These are phyloP conservation scores for Pyrenochaeta sp. DNA, from an alignment of 2,329 filamentous ascomycete species.

Conservation along the genomic window DNA sequence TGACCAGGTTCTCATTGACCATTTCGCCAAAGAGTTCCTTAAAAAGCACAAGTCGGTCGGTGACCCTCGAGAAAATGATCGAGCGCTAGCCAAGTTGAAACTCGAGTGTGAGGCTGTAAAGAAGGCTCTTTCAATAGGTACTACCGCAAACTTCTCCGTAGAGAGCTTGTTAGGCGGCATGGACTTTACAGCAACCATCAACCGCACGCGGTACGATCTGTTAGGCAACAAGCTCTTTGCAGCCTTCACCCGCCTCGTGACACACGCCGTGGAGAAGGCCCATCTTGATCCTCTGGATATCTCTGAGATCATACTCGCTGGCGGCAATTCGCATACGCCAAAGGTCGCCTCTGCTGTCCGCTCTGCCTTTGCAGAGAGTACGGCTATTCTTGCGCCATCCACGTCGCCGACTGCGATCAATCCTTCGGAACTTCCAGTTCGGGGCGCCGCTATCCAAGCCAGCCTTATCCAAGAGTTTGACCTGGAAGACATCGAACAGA, in stretches of 20 bases:
- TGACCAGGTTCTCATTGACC: constrained; percentile 90
- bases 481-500: constrained; percentile 91
- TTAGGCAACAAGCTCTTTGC: constrained; percentile 85
- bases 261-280: constrained; percentile 89
- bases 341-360: constrained; percentile 85
- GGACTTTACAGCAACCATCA: constrained; percentile 91
- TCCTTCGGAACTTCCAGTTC: constrained; percentile 87
- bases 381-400: constrained; percentile 81
- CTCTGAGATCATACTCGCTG: constrained; percentile 91
- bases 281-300: constrained; percentile 90
- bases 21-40: constrained; percentile 98
- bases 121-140: constrained; percentile 88
- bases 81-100: constrained; percentile 89
- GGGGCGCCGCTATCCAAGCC: constrained; percentile 94
- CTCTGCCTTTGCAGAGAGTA: constrained; percentile 81
- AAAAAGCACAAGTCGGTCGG: constrained; percentile 83
- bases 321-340: constrained; percentile 91
- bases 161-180: constrained; percentile 89
- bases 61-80: constrained; percentile 83
- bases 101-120: constrained; percentile 90
- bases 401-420: constrained; percentile 83
- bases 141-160: constrained; percentile 89
- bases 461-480: constrained; percentile 96
- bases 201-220: constrained; percentile 91
- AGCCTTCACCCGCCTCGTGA: constrained; percentile 85